phyloP scores from a whole-genome alignment of 1,284 basidiomycete species.

The Serendipita sp. region DNA sequence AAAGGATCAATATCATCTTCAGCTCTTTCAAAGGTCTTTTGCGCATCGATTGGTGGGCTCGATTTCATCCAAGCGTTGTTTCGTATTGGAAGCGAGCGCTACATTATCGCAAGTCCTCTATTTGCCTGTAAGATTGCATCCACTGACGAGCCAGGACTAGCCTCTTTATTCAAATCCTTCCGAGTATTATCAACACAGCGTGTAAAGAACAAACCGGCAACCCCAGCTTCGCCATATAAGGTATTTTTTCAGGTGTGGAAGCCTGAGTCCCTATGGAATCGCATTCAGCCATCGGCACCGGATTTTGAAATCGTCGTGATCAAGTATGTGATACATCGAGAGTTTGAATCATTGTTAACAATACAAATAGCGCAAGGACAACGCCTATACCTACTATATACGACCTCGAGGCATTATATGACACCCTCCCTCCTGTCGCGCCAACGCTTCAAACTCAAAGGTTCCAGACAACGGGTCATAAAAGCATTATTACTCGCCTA shows the following conservation, averaged over 20 bases:
- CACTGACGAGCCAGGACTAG: slow-evolving; percentile 25
- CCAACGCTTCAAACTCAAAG: slow-evolving; percentile 29
- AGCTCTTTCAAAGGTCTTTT: neutral
- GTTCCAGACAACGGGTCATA: neutral
- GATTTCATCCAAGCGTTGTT: slow-evolving; percentile 24
- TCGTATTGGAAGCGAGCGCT: slow-evolving; percentile 28
- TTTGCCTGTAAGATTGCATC: neutral
- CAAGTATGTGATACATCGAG: slow-evolving; percentile 38
- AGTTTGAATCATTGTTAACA: neutral
- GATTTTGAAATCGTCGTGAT: slow-evolving; percentile 82
- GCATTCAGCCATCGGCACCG: slow-evolving; percentile 53
- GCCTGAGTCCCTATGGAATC: slow-evolving; percentile 72
- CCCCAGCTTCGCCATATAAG: slow-evolving; percentile 47
- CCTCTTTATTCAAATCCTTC: slow-evolving; percentile 52
- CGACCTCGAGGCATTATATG: slow-evolving; percentile 53
- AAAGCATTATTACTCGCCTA: neutral
- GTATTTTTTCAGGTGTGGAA: slow-evolving; percentile 91
- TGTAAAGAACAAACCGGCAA: slow-evolving; percentile 4
- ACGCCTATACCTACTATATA: slow-evolving; percentile 58
- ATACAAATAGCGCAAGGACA: slow-evolving; percentile 43
- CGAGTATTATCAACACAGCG: slow-evolving; percentile 47
- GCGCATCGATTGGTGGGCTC: slow-evolving; percentile 46
- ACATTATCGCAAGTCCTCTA: slow-evolving; percentile 30
- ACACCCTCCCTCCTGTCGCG: slow-evolving; percentile 40
- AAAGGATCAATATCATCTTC: neutral